Percentiles rank a stretch among this genome's conserved stretches.
Conservation (phyloP, 2,329 filamentous ascomycete species). For the Aspergillus sp. region DNA sequence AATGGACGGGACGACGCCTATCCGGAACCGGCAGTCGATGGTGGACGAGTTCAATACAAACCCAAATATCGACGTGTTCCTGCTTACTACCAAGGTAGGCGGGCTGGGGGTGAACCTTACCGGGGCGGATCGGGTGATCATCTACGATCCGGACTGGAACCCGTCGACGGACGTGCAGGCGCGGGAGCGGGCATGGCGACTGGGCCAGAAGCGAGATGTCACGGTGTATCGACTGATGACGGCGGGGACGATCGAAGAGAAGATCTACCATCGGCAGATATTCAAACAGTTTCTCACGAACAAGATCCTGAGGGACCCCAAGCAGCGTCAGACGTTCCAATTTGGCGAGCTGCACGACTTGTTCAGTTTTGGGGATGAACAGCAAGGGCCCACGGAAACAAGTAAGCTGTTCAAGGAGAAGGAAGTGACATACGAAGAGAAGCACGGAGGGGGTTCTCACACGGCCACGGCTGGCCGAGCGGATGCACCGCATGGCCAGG, state of each 20-base stretch:
- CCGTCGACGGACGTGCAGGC: conserved; percentile 94
- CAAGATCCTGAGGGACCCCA: conserved; percentile 89
- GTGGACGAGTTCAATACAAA: conserved; percentile 89
- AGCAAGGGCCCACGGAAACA: conserved; percentile 67
- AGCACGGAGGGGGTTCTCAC: conserved; percentile 9
- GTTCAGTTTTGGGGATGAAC: conserved; percentile 65
- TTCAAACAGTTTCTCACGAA: conserved; percentile 98
- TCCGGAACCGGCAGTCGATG: conserved; percentile 77
- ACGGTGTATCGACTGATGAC: conserved; percentile 98
- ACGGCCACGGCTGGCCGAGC: neutral
- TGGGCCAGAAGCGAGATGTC: conserved; percentile 90
- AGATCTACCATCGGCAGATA: conserved; percentile 97
- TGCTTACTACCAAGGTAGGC: conserved; percentile 91
- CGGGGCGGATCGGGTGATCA: conserved; percentile 90
- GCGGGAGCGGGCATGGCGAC: conserved; percentile 85
- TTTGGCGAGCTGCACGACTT: conserved; percentile 84
- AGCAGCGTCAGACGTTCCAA: conserved; percentile 84
- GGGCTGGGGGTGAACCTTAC: conserved; percentile 91
- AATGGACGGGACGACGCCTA: conserved; percentile 88
- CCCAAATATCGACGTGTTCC: conserved; percentile 70
- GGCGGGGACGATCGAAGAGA: conserved; percentile 95
- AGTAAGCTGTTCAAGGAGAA: conserved; percentile 80
- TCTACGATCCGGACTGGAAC: conserved; percentile 98
- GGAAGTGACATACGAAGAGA: conserved; percentile 56
- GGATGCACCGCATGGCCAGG: conserved; percentile 7